A percentile compares a stretch with the other conserved stretches of the same genome.
phyloP scores from a whole-genome alignment of 768 basidiomycete species.

The Boletus reticulatus region DNA sequence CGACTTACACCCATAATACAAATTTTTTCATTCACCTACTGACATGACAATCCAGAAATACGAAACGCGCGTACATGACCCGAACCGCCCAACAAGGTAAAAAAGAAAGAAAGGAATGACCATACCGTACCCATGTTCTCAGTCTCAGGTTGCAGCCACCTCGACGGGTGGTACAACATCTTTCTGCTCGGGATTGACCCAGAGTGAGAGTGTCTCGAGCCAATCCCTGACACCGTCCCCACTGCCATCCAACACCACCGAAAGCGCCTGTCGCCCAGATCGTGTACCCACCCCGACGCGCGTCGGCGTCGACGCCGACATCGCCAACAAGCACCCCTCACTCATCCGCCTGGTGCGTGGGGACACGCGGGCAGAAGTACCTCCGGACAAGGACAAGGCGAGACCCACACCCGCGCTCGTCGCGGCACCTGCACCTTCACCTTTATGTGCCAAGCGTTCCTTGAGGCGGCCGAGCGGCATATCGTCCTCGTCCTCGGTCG shows the following conservation, averaged over 20 bases:
- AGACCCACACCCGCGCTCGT: neutral
- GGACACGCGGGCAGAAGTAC: neutral
- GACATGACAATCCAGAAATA: neutral
- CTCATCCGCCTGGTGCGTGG: constrained; percentile 13
- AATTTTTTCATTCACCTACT: neutral
- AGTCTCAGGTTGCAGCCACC: neutral
- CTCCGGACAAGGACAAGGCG: neutral
- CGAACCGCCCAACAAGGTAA: neutral
- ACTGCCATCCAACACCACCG: constrained; percentile 8
- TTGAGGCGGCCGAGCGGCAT: constrained; percentile 14
- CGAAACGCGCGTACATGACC: neutral
- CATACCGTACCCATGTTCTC: neutral
- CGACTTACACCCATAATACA: neutral
- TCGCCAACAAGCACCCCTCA: constrained; percentile 18
- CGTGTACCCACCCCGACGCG: constrained; percentile 5
- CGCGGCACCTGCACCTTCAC: neutral
- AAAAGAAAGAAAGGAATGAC: neutral
- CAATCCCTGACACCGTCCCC: constrained; percentile 8
- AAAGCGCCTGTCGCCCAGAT: neutral
- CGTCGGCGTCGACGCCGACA: constrained; percentile 17
- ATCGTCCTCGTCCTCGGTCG: constrained; percentile 11
- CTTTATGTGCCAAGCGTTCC: constrained; percentile 7
- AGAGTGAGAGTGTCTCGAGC: constrained; percentile 20
- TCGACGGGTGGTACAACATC: neutral
- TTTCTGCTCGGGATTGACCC: neutral